Conservation (phyloP, 352 stramenopile species). For the Phytopythium litorale region DNA sequence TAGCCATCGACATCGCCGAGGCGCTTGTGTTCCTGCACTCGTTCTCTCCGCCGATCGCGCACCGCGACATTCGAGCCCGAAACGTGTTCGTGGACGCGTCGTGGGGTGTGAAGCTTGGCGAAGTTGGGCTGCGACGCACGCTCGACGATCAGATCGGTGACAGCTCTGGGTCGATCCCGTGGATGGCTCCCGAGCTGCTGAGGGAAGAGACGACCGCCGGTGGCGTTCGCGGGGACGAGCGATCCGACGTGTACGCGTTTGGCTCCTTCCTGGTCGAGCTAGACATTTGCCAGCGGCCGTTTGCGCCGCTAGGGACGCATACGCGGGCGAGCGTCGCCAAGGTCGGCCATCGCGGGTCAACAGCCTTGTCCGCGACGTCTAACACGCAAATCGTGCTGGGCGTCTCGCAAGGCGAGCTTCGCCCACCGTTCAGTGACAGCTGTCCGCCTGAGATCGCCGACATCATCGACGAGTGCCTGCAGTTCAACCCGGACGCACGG, state of each 20-base stretch:
- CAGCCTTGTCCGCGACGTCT: background rate
- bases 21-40: conserved; percentile 40
- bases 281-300: conserved; percentile 22
- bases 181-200: conserved; percentile 38
- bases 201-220: conserved; percentile 11
- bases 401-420: conserved; percentile 10
- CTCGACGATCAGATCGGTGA: conserved; percentile 23
- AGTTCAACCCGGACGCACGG: conserved; percentile 44
- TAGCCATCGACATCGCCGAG: conserved; percentile 33
- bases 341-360: background rate
- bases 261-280: conserved; percentile 32
- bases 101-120: conserved; percentile 14
- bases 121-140: conserved; percentile 1
- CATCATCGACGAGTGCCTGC: conserved; percentile 39
- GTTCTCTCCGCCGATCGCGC: conserved; percentile 8
- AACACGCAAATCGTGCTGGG: conserved; percentile 8
- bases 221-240: conserved; percentile 10
- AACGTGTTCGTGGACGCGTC: conserved; percentile 14
- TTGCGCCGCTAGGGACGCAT: background rate
- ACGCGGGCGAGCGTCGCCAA: background rate
- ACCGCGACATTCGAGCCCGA: conserved; percentile 10
- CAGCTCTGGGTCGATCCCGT: conserved; percentile 26
- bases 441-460: conserved; percentile 52
- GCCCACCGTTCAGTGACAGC: conserved; percentile 39
- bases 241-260: conserved; percentile 39